Evolutionary conservation across 2,329 filamentous ascomycete genomes (phyloP).

Genomic region (Penicillium fuscoglaucum): DNA sequence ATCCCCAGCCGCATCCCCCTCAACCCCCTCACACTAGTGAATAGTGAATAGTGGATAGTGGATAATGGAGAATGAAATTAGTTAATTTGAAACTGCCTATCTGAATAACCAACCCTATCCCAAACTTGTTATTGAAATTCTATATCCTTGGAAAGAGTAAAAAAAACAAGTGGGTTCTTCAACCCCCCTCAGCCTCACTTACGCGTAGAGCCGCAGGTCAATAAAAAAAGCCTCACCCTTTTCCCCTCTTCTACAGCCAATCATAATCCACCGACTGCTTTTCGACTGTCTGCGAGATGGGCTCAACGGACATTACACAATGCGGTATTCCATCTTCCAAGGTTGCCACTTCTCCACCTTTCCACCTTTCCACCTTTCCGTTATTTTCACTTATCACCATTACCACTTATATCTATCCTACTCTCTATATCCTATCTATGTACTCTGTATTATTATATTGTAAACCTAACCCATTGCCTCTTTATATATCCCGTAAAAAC

Average conservation of each 20-base stretch:
- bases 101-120: background rate
- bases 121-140: background rate
- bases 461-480: background rate
- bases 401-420: too few species aligned
- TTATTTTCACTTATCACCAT: too few species aligned
- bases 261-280: background rate
- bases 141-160: background rate
- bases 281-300: background rate
- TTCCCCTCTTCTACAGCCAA: background rate
- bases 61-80: background rate
- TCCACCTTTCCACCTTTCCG: too few species aligned
- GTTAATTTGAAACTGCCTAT: background rate
- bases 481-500: background rate
- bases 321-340: background rate
- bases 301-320: conserved; percentile 2
- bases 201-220: conserved; percentile 14
- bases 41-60: conserved; percentile 6
- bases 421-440: too few species aligned
- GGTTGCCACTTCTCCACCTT: background rate
- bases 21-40: conserved; percentile 1
- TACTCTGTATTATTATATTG: too few species aligned
- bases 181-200: conserved; percentile 16
- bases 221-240: conserved; percentile 6
- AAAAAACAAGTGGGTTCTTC: conserved; percentile 11
- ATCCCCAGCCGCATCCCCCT: conserved; percentile 2